Evolutionary conservation across 129 eudicot genomes (phyloP).

Genomic region (Artemisia argyi): DNA sequence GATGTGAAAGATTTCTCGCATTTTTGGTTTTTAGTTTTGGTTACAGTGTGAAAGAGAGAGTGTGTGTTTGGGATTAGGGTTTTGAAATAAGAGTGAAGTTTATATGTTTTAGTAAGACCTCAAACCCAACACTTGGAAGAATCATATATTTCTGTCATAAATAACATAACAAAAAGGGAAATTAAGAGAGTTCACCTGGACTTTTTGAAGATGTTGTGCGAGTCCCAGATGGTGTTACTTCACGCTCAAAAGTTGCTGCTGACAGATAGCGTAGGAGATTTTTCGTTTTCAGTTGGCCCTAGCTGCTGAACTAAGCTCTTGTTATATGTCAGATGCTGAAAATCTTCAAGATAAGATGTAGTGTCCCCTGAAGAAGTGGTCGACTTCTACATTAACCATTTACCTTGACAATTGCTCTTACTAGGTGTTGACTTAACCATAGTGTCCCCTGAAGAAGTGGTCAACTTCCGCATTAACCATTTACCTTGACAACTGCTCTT

Average conservation of each 20-base stretch:
- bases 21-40: too few relatives aligned
- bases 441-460: conserved; percentile 41
- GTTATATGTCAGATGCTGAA: conserved; percentile 62
- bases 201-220: conserved; percentile 40
- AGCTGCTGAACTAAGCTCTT: conserved; percentile 55
- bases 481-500: conserved; percentile 81
- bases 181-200: conserved; percentile 43
- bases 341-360: conserved; percentile 40
- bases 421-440: conserved; percentile 47
- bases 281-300: conserved; percentile 34
- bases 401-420: conserved; percentile 79
- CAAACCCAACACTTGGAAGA: too few relatives aligned
- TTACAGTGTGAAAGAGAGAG: too few relatives aligned
- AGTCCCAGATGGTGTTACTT: conserved; percentile 30
- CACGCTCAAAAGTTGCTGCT: conserved; percentile 33
- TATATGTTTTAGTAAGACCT: too few relatives aligned
- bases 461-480: conserved; percentile 69
- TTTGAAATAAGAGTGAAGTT: too few relatives aligned
- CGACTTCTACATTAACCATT: conserved; percentile 72
- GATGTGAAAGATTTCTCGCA: too few relatives aligned
- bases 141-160: neutral
- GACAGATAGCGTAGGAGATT: conserved; percentile 20
- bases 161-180: neutral
- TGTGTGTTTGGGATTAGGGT: too few relatives aligned
- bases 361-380: conserved; percentile 42